phyloP scores from a whole-genome alignment of 164 flowering plant genomes.

The Macadamia tetraphylla region DNA sequence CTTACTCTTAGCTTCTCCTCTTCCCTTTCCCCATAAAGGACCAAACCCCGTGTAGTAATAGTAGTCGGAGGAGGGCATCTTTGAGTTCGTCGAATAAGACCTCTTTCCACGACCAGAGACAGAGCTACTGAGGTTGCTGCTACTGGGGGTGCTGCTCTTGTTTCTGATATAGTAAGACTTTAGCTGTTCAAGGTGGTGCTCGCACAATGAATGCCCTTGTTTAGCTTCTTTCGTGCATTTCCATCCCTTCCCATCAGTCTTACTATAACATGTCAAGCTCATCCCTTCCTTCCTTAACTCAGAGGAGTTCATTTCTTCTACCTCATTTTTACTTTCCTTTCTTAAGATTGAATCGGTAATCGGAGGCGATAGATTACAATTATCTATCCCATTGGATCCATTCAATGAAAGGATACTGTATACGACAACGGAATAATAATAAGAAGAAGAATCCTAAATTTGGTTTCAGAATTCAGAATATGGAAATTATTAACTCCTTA shows the following conservation, averaged over 20 bases:
- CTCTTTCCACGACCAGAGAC: background rate
- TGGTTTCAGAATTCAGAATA: too few species aligned
- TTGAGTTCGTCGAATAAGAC: background rate
- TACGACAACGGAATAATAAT: too few species aligned
- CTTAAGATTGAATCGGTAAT: background rate
- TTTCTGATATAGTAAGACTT: slow-evolving; percentile 5
- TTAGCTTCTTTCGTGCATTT: background rate
- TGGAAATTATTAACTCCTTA: background rate
- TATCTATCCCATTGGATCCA: too few species aligned
- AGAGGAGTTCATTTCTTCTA: too few species aligned
- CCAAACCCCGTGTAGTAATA: slow-evolving; percentile 78
- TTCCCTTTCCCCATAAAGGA: slow-evolving; percentile 16
- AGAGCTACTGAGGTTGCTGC: too few species aligned
- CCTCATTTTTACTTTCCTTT: background rate
- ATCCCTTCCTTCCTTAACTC: too few species aligned
- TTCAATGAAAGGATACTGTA: too few species aligned
- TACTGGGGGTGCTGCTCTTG: background rate
- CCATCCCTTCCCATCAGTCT: slow-evolving; percentile 3
- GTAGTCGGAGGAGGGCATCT: slow-evolving; percentile 35
- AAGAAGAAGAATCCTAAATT: too few species aligned
- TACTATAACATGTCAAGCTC: background rate
- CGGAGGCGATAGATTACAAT: background rate
- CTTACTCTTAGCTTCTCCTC: too few species aligned
- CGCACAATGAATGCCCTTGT: background rate
- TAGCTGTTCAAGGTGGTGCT: slow-evolving; percentile 1